Evolutionary conservation across 2,329 filamentous ascomycete genomes (phyloP).

Genomic region (Aspergillus glaucus): DNA sequence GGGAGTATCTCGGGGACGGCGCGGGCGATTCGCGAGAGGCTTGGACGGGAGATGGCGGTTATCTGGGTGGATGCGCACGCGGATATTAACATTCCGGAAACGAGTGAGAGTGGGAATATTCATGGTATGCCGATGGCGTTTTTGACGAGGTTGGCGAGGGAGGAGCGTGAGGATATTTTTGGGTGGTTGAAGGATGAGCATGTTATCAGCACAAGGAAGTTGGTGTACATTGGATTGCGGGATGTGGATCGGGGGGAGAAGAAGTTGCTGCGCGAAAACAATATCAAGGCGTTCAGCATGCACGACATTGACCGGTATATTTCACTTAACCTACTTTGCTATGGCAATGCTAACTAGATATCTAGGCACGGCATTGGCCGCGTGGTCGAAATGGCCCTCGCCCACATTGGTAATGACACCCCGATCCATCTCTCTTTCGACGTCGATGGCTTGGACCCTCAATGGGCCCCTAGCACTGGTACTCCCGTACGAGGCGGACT

Average conservation of each 20-base stretch:
- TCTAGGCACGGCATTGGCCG: constrained; percentile 80
- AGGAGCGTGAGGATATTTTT: constrained; percentile 72
- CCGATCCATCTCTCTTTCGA: constrained; percentile 97
- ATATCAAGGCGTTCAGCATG: constrained; percentile 97
- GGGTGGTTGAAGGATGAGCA: constrained; percentile 70
- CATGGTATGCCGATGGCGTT: constrained; percentile 98
- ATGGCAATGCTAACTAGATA: constrained; percentile 2
- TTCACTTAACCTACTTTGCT: not conserved
- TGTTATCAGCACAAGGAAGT: constrained; percentile 64
- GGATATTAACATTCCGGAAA: constrained; percentile 95
- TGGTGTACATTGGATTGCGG: constrained; percentile 93
- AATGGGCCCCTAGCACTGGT: constrained; percentile 93
- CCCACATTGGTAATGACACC: constrained; percentile 87
- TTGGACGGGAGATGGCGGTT: constrained; percentile 78
- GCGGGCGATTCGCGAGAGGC: constrained; percentile 75
- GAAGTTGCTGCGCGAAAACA: constrained; percentile 77
- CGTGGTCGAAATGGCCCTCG: constrained; percentile 97
- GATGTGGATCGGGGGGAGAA: constrained; percentile 95
- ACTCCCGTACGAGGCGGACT: constrained; percentile 90
- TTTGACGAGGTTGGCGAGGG: constrained; percentile 73
- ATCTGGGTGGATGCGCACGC: constrained; percentile 99
- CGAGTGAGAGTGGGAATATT: constrained; percentile 82
- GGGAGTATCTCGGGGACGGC: constrained; percentile 85
- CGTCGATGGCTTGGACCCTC: constrained; percentile 90
- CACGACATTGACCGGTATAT: constrained; percentile 85